Evolutionary conservation across 345 rosid genomes (phyloP).

Genomic region (Gossypium anomalum): DNA sequence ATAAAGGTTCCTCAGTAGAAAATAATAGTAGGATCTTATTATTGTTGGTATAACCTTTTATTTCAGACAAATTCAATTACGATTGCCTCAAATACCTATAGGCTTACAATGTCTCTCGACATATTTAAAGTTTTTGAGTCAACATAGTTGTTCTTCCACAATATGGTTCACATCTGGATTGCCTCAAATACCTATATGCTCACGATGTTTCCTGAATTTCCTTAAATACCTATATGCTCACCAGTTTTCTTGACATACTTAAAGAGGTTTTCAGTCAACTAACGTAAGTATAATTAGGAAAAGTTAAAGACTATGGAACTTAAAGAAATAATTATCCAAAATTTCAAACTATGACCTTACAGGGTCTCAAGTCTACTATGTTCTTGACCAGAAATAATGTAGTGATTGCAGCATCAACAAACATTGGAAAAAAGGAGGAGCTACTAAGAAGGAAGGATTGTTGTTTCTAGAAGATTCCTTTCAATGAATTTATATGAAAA

Average conservation of each 20-base stretch:
- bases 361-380: not conserved
- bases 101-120: not conserved
- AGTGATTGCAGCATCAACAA: not conserved
- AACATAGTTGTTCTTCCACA: not conserved
- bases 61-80: not conserved
- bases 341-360: not conserved
- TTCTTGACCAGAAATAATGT: not conserved
- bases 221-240: no score
- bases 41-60: not conserved
- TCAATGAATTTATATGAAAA: not conserved
- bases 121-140: not conserved
- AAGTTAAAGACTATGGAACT: not conserved
- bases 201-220: no score
- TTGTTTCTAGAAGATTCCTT: slow-evolving; percentile 2
- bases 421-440: not conserved
- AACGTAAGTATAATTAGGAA: not conserved
- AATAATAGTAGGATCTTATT: not conserved
- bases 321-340: not conserved
- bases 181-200: no score
- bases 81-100: not conserved
- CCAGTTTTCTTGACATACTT: no score
- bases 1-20: not conserved
- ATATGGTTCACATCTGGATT: not conserved
- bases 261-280: no score
- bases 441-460: not conserved